phyloP scores from a whole-genome alignment of 176 grass and related monocot genomes.

The Juncus effusus region DNA sequence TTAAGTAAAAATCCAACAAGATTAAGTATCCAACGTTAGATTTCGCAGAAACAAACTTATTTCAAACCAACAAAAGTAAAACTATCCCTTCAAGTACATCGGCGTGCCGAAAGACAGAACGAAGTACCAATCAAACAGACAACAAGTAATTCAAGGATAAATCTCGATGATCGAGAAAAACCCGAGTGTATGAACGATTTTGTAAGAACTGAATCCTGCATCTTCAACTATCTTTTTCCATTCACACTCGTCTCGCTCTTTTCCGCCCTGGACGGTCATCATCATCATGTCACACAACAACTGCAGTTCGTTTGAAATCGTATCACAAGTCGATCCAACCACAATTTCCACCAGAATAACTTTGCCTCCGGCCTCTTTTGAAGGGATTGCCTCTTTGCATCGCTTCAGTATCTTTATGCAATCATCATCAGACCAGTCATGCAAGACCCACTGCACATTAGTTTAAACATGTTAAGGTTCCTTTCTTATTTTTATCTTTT shows the following conservation, averaged over 20 bases:
- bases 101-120: too few relatives aligned
- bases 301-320: conserved; percentile 5
- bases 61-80: too few relatives aligned
- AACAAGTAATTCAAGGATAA: conserved; percentile 16
- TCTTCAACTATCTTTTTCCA: conserved; percentile 20
- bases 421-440: conserved; percentile 34
- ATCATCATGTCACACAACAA: conserved; percentile 20
- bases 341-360: conserved; percentile 37
- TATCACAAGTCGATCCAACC: neutral
- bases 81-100: too few relatives aligned
- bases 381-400: conserved; percentile 44
- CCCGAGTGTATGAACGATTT: conserved; percentile 25
- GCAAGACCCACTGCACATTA: conserved; percentile 25
- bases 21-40: too few relatives aligned
- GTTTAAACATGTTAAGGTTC: neutral
- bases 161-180: conserved; percentile 45
- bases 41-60: too few relatives aligned
- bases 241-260: conserved; percentile 26
- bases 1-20: too few relatives aligned
- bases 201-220: conserved; percentile 30
- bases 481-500: too few relatives aligned
- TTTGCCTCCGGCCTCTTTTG: conserved; percentile 32
- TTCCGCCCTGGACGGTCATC: neutral
- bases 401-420: conserved; percentile 35
- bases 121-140: too few relatives aligned